Base-by-base conservation (phyloP, 495 filamentous ascomycete species). In the Gamarada debralockiae region DNA sequence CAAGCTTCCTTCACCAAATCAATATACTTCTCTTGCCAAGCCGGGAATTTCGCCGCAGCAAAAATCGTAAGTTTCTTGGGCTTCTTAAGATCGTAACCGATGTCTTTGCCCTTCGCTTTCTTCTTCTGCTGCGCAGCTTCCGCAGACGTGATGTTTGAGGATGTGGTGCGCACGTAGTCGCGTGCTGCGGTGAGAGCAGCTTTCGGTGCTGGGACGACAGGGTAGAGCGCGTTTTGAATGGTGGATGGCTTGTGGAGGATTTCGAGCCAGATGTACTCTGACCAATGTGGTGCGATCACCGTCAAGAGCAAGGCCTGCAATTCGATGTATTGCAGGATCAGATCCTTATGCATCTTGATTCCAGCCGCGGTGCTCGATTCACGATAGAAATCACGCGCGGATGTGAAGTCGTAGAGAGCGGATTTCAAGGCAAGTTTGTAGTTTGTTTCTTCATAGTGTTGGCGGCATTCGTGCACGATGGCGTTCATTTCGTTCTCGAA, bases 371-470 rank as follows among this genome's bases (percentile, higher is more conserved):
- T 80, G 53, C 80, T 80, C 23, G 82, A 79, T 72, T 93, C 90
- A 64, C 93, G 87, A 77, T 97, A 98, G 67, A 83, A 84, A 67
- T 97, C 93, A 52, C 92, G 84, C 25, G 90, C 85, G 62, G 79
- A 79, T 17, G 82, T 83, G 70, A 97, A 85, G 70, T 97, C 90
- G 72, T 96, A 98, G 63, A 95, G 81, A 40, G 79, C 85, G 22
- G 87, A 85, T 69, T 96, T 96, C 55, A 97, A 80, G 9, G 93
- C 93, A 57, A 89, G 80, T 73, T 97, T 97, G 75, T 89, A 99
- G 63, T 84, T 78, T 37, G 88, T 88, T 52, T 77, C 67, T 58
- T 84, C 79, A 74, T 96, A 97, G 60, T 92, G 79, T 59, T 82
- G 74, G 56, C 73, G 74, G 10, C 90, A 81, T 67, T 95, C 86